These are phyloP conservation scores for Brassica cretica DNA, from an alignment of 345 rosid species.

Conservation along the genomic window DNA sequence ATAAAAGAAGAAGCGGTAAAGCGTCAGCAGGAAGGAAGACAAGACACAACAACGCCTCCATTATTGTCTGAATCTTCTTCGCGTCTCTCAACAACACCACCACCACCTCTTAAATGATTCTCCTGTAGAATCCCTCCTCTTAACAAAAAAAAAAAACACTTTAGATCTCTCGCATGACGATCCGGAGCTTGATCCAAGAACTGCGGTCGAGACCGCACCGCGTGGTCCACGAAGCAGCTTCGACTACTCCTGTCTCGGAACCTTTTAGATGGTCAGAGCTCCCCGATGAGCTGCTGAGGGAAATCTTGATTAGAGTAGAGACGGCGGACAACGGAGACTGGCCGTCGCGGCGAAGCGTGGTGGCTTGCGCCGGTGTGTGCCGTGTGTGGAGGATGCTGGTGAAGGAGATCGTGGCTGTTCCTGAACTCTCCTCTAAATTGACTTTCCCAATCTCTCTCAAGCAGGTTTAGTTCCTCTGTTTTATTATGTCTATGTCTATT, in stretches of 20 bases:
- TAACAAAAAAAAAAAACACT: background rate
- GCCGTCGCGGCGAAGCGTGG: constrained; percentile 72
- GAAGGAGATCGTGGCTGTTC: constrained; percentile 65
- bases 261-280: constrained; percentile 66
- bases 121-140: background rate
- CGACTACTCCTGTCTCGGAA: constrained; percentile 12
- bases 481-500: background rate
- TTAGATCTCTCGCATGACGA: constrained; percentile 42
- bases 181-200: constrained; percentile 51
- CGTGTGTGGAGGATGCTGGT: constrained; percentile 64
- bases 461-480: constrained; percentile 49
- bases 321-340: constrained; percentile 55
- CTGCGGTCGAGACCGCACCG: constrained; percentile 62
- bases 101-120: constrained; percentile 29
- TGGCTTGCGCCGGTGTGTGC: constrained; percentile 87
- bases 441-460: constrained; percentile 87
- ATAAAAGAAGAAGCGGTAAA: constrained; percentile 22
- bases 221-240: constrained; percentile 53
- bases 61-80: constrained; percentile 37
- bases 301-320: constrained; percentile 64
- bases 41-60: constrained; percentile 6
- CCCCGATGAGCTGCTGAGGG: constrained; percentile 78
- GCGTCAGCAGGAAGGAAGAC: background rate
- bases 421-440: constrained; percentile 62
- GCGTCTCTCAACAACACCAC: constrained; percentile 25